Evolutionary conservation across 2,329 filamentous ascomycete genomes (phyloP), one percentile per base, ranked within the genome.

Genomic region (Pseudogymnoascus sp.): DNA sequence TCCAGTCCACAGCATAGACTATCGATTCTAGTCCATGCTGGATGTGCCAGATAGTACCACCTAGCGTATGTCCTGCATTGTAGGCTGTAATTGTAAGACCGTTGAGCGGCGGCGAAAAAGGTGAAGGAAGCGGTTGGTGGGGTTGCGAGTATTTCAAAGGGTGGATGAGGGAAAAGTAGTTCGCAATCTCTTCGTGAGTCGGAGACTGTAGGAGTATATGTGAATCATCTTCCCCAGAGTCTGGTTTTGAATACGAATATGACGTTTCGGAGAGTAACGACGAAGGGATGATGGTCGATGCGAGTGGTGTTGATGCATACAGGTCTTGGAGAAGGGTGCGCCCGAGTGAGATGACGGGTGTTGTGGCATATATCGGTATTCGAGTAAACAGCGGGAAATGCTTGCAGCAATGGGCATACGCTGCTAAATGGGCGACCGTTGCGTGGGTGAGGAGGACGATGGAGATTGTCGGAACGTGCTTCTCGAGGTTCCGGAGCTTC

Each of bases 1-100:
- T 97, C 95, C 95, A 99, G 72, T 97, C 93, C 16, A 97, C 91
- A 0, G 95, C 93, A 71, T 99, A 97, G 1, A 99, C 93, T 44
- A 99, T 93, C 0, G 93, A 97, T 74, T 99, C 95, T 72, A 97
- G 83, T 0, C 93, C 92, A 78, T 97, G 92, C 71, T 97, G 93
- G 67, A 99, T 93, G 72, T 97, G 93, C 95, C 95, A 99, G 79
- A 99, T 96, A 24, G 95, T 97, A 63, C 95, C 95, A 74, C 95
- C 95, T 0, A 97, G 83, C 0, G 93, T 97, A 73, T 97, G 93
- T 67, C 95, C 95, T 6, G 95, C 92, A 76, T 96, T 96, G 78
- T 97, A 97, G 0, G 95, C 95, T 0, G 95, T 99, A 68, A 99
- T 90, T 1, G 91, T 96, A 16, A 99, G 84, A 4, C 93, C 93